Evolutionary conservation across 495 filamentous ascomycete species (phyloP), one percentile per base, ranked within the genome.

Genomic region (Pseudomonodictys pantanalensis): DNA sequence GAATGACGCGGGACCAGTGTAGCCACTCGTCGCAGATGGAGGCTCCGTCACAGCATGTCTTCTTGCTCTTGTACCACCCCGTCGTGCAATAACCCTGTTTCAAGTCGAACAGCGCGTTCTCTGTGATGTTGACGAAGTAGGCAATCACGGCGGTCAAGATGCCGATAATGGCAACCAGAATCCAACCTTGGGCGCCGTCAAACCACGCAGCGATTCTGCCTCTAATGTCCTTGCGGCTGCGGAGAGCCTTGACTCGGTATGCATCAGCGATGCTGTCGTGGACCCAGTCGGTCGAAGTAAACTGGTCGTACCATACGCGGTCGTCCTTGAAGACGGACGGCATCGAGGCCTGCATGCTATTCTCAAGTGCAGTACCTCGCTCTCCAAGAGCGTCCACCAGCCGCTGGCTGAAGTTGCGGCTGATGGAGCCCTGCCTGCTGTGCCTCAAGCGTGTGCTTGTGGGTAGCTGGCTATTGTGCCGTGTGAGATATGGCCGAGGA

Each of bases 281-380:
- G 7, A 98, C 93, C 93, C 92, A 97, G 72, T 98, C 93, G 65
- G 92, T 97, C 9, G 89, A 96, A 5, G 92, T 97, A 73, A 97
- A 97, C 73, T 98, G 93, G 76, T 98, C 92, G 73, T 98, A 98
- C 93, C 93, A 98, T 11, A 93, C 88, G 17, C 93, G 83, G 48
- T 98, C 91, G 67, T 98, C 90, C 11, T 60, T 46, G 49, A 59
- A 69, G 42, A 72, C 42, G 3, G 68, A 72, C 0, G 44, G 35
- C 54, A 66, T 71, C 0, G 73, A 71, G 18, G 56, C 44, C 3
- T 67, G 58, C 45, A 72, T 47, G 56, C 30, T 69, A 28, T 38
- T 52, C 24, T 66, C 56, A 5, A 56, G 39, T 5, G 51, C 32
- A 5, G 33, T 48, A 12, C 43, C 55, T 8, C 55, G 51, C 5